phyloP scores from a whole-genome alignment of 106 monocot species.

The Iris macrosiphon region DNA sequence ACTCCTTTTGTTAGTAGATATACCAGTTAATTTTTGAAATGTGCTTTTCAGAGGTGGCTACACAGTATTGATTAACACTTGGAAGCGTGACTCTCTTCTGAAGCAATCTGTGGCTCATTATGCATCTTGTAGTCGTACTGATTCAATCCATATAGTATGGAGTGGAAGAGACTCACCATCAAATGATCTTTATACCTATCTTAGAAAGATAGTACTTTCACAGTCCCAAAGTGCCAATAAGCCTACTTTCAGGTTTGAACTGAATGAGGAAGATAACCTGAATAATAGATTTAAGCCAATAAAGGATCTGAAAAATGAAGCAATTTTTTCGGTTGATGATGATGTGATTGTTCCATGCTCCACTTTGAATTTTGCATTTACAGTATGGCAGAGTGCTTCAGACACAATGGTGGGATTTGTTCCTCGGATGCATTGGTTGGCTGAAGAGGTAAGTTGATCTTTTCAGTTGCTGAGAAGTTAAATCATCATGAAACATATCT shows the following conservation, averaged over 20 bases:
- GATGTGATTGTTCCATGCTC: constrained; percentile 64
- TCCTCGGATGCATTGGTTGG: constrained; percentile 67
- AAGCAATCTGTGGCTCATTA: constrained; percentile 58
- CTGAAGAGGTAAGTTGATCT: constrained; percentile 23
- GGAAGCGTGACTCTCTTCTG: constrained; percentile 60
- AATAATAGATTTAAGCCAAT: constrained; percentile 74
- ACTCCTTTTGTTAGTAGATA: too few relatives aligned
- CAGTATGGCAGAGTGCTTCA: constrained; percentile 55
- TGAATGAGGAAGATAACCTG: constrained; percentile 56
- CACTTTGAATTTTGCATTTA: constrained; percentile 53
- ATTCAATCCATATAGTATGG: constrained; percentile 71
- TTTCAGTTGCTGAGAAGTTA: too few relatives aligned
- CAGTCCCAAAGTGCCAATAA: constrained; percentile 10
- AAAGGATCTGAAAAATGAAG: constrained; percentile 35
- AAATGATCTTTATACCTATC: constrained; percentile 21
- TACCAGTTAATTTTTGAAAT: too few relatives aligned
- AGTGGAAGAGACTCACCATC: constrained; percentile 59
- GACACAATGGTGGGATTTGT: constrained; percentile 78
- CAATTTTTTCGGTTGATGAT: constrained; percentile 74
- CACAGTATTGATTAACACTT: constrained; percentile 69
- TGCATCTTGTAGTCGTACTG: constrained; percentile 40
- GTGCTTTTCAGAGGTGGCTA: constrained; percentile 42
- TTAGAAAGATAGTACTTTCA: constrained; percentile 16
- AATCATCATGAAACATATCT: too few relatives aligned
- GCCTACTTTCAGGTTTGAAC: constrained; percentile 35